phyloP scores from a whole-genome alignment of 1,284 basidiomycete species.

The Clitocybe nebularis region DNA sequence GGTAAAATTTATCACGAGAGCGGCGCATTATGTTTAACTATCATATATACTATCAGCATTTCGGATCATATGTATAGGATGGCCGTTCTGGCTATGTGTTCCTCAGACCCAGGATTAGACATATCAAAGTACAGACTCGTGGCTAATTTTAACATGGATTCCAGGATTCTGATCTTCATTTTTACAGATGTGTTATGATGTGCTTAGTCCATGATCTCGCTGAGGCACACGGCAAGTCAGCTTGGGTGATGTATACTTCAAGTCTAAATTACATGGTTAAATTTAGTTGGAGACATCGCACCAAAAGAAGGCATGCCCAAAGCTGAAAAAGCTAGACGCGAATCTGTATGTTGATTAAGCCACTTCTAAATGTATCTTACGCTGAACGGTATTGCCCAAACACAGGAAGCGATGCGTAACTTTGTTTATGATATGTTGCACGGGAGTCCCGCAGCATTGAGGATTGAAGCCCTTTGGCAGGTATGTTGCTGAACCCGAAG shows the following conservation, averaged over 20 bases:
- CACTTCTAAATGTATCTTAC: neutral
- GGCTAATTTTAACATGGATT: neutral
- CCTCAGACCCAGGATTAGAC: slow-evolving; percentile 68
- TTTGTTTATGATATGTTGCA: slow-evolving; percentile 91
- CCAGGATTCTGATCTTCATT: slow-evolving; percentile 1
- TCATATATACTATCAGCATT: slow-evolving; percentile 50
- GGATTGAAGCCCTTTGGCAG: slow-evolving; percentile 80
- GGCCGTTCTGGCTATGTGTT: slow-evolving; percentile 88
- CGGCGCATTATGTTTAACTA: neutral
- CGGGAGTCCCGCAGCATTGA: slow-evolving; percentile 69
- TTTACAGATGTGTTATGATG: slow-evolving; percentile 80
- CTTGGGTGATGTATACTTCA: neutral
- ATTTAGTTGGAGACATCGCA: slow-evolving; percentile 86
- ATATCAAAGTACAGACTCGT: slow-evolving; percentile 59
- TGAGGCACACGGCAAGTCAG: slow-evolving; percentile 75
- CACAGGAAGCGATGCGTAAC: slow-evolving; percentile 85
- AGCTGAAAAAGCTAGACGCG: slow-evolving; percentile 74
- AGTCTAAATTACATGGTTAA: neutral
- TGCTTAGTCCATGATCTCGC: slow-evolving; percentile 93
- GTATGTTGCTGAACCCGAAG: slow-evolving; percentile 34
- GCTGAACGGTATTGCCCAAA: neutral
- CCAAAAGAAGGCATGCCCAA: slow-evolving; percentile 86
- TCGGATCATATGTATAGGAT: slow-evolving; percentile 98
- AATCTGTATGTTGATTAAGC: slow-evolving; percentile 54
- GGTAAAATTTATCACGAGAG: slow-evolving; percentile 39